A percentile compares a stretch with the other conserved stretches of the same genome.
phyloP scores from a whole-genome alignment of 495 filamentous ascomycete species.

The Penicillium ochrochloron region DNA sequence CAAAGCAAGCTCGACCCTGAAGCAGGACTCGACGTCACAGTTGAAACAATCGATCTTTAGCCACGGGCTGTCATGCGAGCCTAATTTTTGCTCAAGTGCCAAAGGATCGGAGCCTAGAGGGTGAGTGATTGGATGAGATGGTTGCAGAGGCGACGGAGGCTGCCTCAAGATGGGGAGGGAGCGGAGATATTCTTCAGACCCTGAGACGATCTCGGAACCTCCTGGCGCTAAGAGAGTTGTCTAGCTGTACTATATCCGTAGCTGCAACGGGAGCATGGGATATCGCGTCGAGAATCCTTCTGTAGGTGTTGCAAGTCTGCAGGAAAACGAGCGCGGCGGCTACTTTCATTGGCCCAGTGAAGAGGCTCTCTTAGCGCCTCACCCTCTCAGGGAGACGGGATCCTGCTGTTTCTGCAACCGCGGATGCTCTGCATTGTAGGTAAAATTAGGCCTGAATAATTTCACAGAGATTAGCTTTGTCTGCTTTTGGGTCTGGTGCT shows the following conservation, averaged over 20 bases:
- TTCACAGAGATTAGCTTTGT: not conserved
- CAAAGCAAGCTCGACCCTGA: conserved; percentile 10
- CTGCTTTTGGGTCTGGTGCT: not conserved
- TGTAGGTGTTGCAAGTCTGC: conserved; percentile 25
- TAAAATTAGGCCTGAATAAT: not conserved
- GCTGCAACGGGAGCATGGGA: conserved; percentile 2
- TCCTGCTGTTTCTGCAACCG: conserved; percentile 11
- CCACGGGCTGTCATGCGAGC: conserved; percentile 9
- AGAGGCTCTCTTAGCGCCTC: conserved; percentile 23
- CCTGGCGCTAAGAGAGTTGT: conserved; percentile 30
- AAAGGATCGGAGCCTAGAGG: conserved; percentile 7
- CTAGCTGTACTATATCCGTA: not conserved
- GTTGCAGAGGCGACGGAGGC: conserved; percentile 17
- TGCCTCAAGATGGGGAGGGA: conserved; percentile 13
- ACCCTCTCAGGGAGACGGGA: conserved; percentile 5
- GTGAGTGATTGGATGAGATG: conserved; percentile 26
- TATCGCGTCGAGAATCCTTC: not conserved
- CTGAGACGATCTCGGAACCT: conserved; percentile 23
- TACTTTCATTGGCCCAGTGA: conserved; percentile 11
- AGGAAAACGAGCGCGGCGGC: conserved; percentile 6
- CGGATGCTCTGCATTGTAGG: conserved; percentile 16
- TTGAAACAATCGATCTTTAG: conserved; percentile 23
- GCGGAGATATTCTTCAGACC: conserved; percentile 22
- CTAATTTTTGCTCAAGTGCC: conserved; percentile 6
- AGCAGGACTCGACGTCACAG: conserved; percentile 8